Conservation (phyloP, 208 protist species). For the Wallacemonas sp. region DNA sequence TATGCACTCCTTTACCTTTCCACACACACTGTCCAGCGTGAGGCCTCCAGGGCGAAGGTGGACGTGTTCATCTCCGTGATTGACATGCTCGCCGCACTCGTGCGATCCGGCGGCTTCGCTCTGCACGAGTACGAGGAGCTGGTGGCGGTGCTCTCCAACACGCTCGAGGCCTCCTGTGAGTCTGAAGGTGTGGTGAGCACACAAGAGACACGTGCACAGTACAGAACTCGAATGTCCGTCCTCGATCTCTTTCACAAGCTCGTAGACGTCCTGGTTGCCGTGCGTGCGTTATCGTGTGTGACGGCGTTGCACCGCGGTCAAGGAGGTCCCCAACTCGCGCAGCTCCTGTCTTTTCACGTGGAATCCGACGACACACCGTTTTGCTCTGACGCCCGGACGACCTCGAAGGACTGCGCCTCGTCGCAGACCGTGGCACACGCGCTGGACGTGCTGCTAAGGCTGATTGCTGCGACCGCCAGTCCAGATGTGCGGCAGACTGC, state of each 20-base stretch:
- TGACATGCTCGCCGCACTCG: constrained; percentile 30
- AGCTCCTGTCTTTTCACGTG: constrained; percentile 5
- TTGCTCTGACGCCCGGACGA: too few relatives aligned
- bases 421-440: too few relatives aligned
- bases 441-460: constrained; percentile 30
- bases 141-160: constrained; percentile 23
- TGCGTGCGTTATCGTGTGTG: not conserved
- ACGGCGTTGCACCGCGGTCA: not conserved
- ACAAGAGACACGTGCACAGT: constrained; percentile 32
- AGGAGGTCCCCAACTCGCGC: not conserved
- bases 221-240: constrained; percentile 19
- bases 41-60: too few relatives aligned
- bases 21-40: too few relatives aligned
- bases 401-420: too few relatives aligned
- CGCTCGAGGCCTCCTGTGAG: constrained; percentile 27
- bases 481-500: constrained; percentile 23
- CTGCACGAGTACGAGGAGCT: constrained; percentile 32
- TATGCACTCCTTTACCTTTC: too few relatives aligned
- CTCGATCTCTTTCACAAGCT: not conserved
- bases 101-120: constrained; percentile 38
- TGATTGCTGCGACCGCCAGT: constrained; percentile 29
- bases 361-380: too few relatives aligned
- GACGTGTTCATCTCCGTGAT: constrained; percentile 28
- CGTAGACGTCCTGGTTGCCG: not conserved
- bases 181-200: constrained; percentile 17